Base-by-base conservation (phyloP, 192 early-diverging fungal species). In the Chytriomyces sp. region DNA sequence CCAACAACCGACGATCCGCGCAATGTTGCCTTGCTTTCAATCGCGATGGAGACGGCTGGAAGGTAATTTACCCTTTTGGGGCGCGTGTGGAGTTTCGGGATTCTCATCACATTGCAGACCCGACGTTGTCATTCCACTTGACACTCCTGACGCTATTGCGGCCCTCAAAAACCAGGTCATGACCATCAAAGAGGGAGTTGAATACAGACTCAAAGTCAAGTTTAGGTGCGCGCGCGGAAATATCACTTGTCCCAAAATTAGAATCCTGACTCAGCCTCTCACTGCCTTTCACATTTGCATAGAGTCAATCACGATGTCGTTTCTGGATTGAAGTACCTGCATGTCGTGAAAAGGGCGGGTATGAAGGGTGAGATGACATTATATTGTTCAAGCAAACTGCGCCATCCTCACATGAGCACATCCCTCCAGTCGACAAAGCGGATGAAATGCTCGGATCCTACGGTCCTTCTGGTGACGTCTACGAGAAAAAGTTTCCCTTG, bases 381-480 rank as follows among this genome's bases (percentile, higher is more conserved):
- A 28, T 19, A 17, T 53, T 26, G 31, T 12, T 34, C 44, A 6
- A n/a, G 33, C 52, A 75, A 12, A 26, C 28, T 41, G 10, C 22
- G 69, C 8, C 8, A 25, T 74, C 64, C 30, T 60, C 8, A n/a
- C n/a, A n/a, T 62, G 36, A 33, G 3, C 10, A 22, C 3, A 54
- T 12, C 30, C 26, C 37, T 32, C 53, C 75, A 85, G 92, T 97
- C 33, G 97, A 98, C 74, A 93, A 90, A 82, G 88, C 84, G 64
- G 94, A 99, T 74, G 93, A 96, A 74, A 98, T 99, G 95, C 87
- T 96, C 75, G 97, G 97, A 62, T 93, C 91, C 67, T 99, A 95
- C 73, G 96, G 96, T 38, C 96, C 97, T 39, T 82, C 85, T 52
- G 61, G 78, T 36, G 84, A 90, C 39, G 76, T 88, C 59, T 91